Conservation (phyloP, 1,139 yeast genomes). For the Keqinozyma sinolaborantium region DNA sequence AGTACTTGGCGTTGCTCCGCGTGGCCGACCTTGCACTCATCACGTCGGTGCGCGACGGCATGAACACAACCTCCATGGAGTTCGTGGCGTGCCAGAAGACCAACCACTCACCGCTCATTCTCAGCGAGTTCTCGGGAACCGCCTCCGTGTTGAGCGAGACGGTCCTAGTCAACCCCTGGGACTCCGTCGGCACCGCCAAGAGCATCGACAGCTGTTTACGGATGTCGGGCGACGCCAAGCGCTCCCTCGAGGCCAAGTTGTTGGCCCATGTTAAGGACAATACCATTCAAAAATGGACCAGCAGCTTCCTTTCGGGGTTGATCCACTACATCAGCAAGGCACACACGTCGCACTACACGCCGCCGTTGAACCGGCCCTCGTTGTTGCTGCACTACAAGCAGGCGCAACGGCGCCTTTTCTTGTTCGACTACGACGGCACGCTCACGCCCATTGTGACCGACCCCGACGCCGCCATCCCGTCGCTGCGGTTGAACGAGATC, state of each 20-base stretch:
- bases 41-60: slow-evolving; percentile 91
- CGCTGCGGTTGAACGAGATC: slow-evolving; percentile 62
- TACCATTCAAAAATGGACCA: slow-evolving; percentile 82
- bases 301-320: slow-evolving; percentile 54
- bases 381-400: slow-evolving; percentile 56
- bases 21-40: slow-evolving; percentile 89
- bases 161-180: slow-evolving; percentile 93
- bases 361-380: slow-evolving; percentile 75
- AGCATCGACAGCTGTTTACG: slow-evolving; percentile 68
- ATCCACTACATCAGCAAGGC: slow-evolving; percentile 41
- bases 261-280: slow-evolving; percentile 64
- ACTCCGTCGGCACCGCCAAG: slow-evolving; percentile 86
- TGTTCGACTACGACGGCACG: slow-evolving; percentile 97
- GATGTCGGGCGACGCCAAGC: slow-evolving; percentile 42
- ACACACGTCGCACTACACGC: slow-evolving; percentile 62
- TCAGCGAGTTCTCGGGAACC: slow-evolving; percentile 93
- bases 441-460: slow-evolving; percentile 92
- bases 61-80: slow-evolving; percentile 93
- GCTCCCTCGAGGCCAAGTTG: slow-evolving; percentile 45
- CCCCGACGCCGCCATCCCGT: slow-evolving; percentile 98
- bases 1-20: slow-evolving; percentile 80
- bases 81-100: slow-evolving; percentile 84
- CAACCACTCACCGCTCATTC: slow-evolving; percentile 68
- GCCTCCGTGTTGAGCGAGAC: slow-evolving; percentile 79
- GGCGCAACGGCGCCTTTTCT: slow-evolving; percentile 69